phyloP scores from a whole-genome alignment of 140 eudicot genomes.

The Flaveria floridana region DNA sequence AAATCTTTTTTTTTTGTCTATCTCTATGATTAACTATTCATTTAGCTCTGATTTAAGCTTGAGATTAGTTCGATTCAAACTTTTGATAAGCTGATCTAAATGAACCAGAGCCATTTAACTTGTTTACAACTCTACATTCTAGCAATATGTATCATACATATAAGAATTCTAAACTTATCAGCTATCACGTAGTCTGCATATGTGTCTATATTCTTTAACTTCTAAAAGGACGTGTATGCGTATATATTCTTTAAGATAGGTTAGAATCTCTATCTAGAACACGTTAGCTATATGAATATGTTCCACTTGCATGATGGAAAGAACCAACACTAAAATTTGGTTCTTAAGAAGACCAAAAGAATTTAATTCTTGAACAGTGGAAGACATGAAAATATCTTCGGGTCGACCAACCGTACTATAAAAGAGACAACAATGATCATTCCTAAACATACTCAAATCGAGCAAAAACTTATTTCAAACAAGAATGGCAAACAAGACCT shows the following conservation, averaged over 20 bases:
- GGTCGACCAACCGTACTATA: slow-evolving; percentile 10
- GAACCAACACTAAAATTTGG: slow-evolving; percentile 4
- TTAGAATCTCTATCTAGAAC: background rate
- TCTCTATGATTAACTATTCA: too few relatives aligned
- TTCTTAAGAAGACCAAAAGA: slow-evolving; percentile 21
- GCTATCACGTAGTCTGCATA: background rate
- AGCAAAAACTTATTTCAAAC: background rate
- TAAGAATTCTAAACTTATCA: background rate
- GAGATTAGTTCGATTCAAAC: too few relatives aligned
- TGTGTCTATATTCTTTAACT: background rate
- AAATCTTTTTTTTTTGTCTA: too few relatives aligned
- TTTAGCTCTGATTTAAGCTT: too few relatives aligned
- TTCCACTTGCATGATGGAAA: slow-evolving; percentile 21
- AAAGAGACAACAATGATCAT: slow-evolving; percentile 13
- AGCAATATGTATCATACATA: background rate
- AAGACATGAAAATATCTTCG: slow-evolving; percentile 18
- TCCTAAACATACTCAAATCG: slow-evolving; percentile 11
- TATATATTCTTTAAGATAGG: slow-evolving; percentile 2
- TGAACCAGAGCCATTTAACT: background rate
- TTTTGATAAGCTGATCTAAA: too few relatives aligned
- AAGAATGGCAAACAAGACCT: slow-evolving; percentile 27
- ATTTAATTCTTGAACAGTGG: slow-evolving; percentile 19
- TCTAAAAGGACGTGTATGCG: background rate
- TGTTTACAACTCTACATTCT: background rate
- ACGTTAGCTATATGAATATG: slow-evolving; percentile 29